Evolutionary conservation across 2,329 filamentous ascomycete species (phyloP).

Genomic region (Nothomitra cinnamomea): DNA sequence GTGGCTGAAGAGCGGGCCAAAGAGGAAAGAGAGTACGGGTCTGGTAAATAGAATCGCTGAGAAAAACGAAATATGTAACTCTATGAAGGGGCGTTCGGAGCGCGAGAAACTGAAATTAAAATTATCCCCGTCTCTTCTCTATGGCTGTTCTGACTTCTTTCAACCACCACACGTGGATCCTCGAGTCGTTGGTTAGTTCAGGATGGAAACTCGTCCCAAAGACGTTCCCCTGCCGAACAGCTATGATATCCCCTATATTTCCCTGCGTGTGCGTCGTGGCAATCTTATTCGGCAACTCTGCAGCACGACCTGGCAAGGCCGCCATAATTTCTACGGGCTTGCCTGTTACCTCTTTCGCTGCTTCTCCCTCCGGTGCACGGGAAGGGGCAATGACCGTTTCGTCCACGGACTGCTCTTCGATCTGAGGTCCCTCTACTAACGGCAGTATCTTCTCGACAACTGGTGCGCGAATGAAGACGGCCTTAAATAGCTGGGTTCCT

Average conservation of each 20-base stretch:
- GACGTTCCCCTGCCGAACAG: slow-evolving; percentile 77
- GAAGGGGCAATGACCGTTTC: slow-evolving; percentile 41
- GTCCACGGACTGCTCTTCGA: slow-evolving; percentile 27
- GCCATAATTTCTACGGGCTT: slow-evolving; percentile 41
- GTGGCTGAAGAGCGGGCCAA: slow-evolving; percentile 45
- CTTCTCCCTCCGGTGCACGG: slow-evolving; percentile 27
- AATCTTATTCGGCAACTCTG: slow-evolving; percentile 28
- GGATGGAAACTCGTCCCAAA: slow-evolving; percentile 94
- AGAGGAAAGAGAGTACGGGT: slow-evolving; percentile 42
- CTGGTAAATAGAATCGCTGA: slow-evolving; percentile 29
- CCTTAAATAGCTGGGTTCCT: slow-evolving; percentile 42
- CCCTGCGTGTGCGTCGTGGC: slow-evolving; percentile 17
- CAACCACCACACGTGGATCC: slow-evolving; percentile 93
- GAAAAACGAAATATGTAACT: neutral
- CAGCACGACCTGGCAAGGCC: slow-evolving; percentile 34
- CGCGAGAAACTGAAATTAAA: neutral
- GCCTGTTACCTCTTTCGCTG: slow-evolving; percentile 27
- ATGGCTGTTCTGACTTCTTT: slow-evolving; percentile 36
- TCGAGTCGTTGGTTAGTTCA: slow-evolving; percentile 70
- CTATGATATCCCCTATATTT: slow-evolving; percentile 54
- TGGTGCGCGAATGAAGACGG: slow-evolving; percentile 86
- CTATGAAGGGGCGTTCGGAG: too few relatives aligned
- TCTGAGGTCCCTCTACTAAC: slow-evolving; percentile 31
- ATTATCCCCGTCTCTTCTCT: neutral
- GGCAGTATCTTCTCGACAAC: slow-evolving; percentile 71